Conservation (phyloP, 1,284 basidiomycete genomes). For the Ceratobasidium sp. region DNA sequence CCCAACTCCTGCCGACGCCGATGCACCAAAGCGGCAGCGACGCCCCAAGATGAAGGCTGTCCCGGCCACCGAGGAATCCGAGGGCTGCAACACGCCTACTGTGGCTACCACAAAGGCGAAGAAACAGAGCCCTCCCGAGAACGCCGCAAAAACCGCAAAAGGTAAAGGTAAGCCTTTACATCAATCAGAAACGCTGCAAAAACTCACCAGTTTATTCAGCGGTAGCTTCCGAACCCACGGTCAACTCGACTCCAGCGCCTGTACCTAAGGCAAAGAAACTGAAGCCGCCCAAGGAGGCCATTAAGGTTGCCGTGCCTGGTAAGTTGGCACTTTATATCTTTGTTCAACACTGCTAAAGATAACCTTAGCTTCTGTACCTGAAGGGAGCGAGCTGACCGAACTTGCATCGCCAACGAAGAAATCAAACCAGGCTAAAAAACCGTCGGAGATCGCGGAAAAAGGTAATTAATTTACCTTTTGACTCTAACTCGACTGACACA, state of each 20-base stretch:
- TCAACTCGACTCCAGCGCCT: background rate
- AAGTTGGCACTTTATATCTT: background rate
- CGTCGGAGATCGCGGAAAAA: background rate
- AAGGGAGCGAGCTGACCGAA: background rate
- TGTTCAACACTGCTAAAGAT: background rate
- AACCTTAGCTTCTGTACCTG: background rate
- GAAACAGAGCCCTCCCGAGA: background rate
- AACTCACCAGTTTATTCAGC: too few species aligned
- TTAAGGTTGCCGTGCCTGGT: background rate
- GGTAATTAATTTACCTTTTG: background rate
- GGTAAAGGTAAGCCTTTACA: background rate
- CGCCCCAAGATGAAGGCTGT: background rate
- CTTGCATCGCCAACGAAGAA: constrained; percentile 3
- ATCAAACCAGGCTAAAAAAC: background rate
- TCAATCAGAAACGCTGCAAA: too few species aligned
- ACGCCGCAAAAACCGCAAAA: background rate
- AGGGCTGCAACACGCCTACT: background rate
- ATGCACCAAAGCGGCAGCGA: background rate
- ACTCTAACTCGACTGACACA: background rate
- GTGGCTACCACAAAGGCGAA: background rate
- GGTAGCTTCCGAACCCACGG: constrained; percentile 2
- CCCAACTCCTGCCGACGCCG: background rate
- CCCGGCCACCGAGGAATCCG: background rate
- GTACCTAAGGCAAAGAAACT: background rate
- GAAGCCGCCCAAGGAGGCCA: background rate